Evolutionary conservation across 2,329 filamentous ascomycete species (phyloP).

Genomic region (Cladosporium sp.): DNA sequence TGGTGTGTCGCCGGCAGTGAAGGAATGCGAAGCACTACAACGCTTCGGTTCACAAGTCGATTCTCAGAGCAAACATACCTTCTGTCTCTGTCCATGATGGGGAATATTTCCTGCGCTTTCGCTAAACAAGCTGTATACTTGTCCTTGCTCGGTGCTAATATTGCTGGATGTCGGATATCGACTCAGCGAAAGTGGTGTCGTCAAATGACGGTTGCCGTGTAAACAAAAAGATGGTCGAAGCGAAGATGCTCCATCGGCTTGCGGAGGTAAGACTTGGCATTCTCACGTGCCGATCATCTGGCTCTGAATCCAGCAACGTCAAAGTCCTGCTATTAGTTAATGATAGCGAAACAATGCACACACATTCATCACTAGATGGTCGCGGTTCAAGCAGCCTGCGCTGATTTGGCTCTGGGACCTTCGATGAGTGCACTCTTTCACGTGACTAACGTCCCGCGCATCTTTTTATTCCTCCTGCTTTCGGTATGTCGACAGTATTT

Average conservation of each 20-base stretch:
- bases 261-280: conserved; percentile 7
- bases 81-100: conserved; percentile 36
- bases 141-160: not conserved
- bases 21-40: not conserved
- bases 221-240: conserved; percentile 13
- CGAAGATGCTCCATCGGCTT: conserved; percentile 8
- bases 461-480: not conserved
- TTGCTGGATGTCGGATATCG: not conserved
- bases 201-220: conserved; percentile 4
- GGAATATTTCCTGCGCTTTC: not conserved
- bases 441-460: not conserved
- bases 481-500: not conserved
- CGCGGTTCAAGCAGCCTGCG: not conserved
- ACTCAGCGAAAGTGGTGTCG: not conserved
- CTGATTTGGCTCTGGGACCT: not conserved
- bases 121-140: not conserved
- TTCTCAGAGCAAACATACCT: conserved; percentile 35
- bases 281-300: conserved; percentile 1
- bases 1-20: too few relatives aligned
- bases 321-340: not conserved
- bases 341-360: not conserved
- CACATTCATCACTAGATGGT: not conserved
- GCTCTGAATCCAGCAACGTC: not conserved
- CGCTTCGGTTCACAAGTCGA: not conserved
- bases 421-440: not conserved